These are phyloP conservation scores for Leishmania mexicana DNA, from an alignment of 208 protist species.

Conservation along the genomic window DNA sequence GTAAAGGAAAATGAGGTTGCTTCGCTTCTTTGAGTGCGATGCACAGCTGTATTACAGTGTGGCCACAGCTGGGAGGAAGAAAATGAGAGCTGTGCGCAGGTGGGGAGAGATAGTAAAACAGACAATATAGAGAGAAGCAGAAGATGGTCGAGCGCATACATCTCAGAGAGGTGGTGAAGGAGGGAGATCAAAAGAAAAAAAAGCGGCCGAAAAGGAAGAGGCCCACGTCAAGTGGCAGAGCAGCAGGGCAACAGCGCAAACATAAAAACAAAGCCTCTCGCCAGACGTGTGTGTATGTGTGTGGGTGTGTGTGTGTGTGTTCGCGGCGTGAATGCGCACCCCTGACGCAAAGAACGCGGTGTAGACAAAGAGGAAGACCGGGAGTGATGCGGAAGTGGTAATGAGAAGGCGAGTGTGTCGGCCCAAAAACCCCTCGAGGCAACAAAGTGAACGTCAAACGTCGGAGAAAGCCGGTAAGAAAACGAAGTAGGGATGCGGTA, in stretches of 20 bases:
- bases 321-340: neutral
- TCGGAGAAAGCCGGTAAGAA: neutral
- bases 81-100: neutral
- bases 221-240: neutral
- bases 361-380: neutral
- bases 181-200: neutral
- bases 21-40: neutral
- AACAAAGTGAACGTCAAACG: neutral
- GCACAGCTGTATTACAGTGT: neutral
- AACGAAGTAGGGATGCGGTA: neutral
- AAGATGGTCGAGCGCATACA: neutral
- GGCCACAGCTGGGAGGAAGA: neutral
- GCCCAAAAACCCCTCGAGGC: neutral
- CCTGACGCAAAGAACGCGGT: neutral
- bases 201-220: neutral
- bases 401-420: neutral
- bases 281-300: neutral
- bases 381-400: neutral
- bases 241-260: neutral
- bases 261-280: neutral
- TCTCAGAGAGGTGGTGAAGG: neutral
- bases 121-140: conserved; percentile 6
- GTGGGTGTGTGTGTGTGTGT: neutral
- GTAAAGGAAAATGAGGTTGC: neutral
- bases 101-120: neutral